Conservation (phyloP, 176 grass and related monocot species). For the Juncus inflexus region DNA sequence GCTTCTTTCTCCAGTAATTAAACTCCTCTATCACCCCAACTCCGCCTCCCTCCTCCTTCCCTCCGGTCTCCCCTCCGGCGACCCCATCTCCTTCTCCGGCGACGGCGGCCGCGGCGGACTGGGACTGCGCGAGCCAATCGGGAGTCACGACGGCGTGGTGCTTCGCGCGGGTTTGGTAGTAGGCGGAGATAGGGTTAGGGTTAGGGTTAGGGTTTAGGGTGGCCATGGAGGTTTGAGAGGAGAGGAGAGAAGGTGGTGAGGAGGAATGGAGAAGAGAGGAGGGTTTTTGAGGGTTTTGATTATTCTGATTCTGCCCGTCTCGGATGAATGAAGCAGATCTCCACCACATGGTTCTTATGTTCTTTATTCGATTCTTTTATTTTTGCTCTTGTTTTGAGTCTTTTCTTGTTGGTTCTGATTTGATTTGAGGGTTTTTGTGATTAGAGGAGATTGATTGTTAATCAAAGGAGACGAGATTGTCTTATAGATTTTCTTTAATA, state of each 20-base stretch:
- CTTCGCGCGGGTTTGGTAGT: conserved; percentile 90
- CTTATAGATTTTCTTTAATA: no score
- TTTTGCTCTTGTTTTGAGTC: not conserved
- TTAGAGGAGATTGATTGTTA: no score
- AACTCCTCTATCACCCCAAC: conserved; percentile 89
- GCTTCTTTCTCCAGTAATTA: conserved; percentile 93
- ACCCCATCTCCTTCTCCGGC: conserved; percentile 1
- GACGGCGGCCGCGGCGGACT: conserved; percentile 32
- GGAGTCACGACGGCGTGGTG: conserved; percentile 77
- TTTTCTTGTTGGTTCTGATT: not conserved
- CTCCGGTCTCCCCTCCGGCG: not conserved
- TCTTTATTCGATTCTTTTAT: not conserved
- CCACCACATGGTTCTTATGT: conserved; percentile 34
- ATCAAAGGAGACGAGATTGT: no score
- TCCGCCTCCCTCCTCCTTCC: conserved; percentile 4
- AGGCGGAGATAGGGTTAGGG: conserved; percentile 60
- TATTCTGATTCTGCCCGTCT: conserved; percentile 21
- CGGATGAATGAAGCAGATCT: conserved; percentile 45
- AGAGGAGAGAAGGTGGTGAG: conserved; percentile 13
- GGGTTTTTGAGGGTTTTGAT: conserved; percentile 5
- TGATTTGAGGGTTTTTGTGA: no score
- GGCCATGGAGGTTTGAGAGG: conserved; percentile 35
- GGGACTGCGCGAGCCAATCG: conserved; percentile 85
- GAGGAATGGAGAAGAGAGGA: conserved; percentile 18
- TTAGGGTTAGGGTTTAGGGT: conserved; percentile 47